A percentile compares a stretch with the other conserved stretches of the same genome.
These are phyloP conservation scores for Ustilago nuda DNA, from an alignment of 1,284 basidiomycete species.

Conservation along the genomic window DNA sequence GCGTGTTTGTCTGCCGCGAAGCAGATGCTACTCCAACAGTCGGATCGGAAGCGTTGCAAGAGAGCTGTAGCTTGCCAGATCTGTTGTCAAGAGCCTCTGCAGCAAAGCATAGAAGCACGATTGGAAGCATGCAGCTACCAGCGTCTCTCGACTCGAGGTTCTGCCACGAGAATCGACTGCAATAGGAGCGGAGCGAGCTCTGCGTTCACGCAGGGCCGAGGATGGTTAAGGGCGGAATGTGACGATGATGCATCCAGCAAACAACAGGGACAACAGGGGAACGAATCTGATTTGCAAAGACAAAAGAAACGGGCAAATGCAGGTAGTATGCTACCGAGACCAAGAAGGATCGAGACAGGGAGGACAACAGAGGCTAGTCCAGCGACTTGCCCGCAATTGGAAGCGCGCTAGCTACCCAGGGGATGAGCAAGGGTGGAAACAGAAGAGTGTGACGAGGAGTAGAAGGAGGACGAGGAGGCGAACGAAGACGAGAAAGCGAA, in stretches of 20 bases:
- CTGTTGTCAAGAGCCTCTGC: background rate
- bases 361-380: background rate
- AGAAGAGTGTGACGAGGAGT: background rate
- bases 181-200: background rate
- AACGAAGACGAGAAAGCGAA: background rate
- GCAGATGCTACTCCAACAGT: background rate
- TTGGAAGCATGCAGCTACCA: background rate
- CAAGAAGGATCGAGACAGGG: background rate
- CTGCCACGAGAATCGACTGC: background rate
- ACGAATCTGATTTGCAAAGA: constrained; percentile 3
- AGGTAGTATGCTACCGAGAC: background rate
- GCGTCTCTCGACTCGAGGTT: background rate
- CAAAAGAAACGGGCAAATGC: background rate
- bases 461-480: background rate
- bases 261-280: background rate
- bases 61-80: background rate
- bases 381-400: background rate
- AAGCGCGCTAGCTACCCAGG: background rate
- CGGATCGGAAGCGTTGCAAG: constrained; percentile 1
- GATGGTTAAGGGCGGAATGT: background rate
- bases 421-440: background rate
- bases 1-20: constrained; percentile 3
- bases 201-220: background rate
- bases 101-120: background rate
- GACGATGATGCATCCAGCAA: background rate